phyloP scores from a whole-genome alignment of 1,139 yeast species.

The Sugiyamaella pinicola region DNA sequence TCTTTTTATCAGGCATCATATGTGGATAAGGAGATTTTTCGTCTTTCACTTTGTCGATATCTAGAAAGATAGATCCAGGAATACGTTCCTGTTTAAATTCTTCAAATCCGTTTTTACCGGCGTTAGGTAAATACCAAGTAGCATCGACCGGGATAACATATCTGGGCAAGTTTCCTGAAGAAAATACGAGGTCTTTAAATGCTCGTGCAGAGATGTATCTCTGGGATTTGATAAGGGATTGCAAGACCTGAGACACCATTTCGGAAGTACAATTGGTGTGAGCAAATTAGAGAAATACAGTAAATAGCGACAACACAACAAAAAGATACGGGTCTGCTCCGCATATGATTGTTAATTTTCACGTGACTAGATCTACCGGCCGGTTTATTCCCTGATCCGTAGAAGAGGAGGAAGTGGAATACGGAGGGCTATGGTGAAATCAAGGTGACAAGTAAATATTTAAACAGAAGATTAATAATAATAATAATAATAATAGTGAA shows the following conservation, averaged over 20 bases:
- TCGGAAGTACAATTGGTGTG: not conserved
- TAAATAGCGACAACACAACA: too few species aligned
- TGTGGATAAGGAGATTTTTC: constrained; percentile 71
- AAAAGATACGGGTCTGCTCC: too few species aligned
- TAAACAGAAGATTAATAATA: not conserved
- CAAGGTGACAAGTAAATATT: not conserved
- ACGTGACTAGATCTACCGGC: too few species aligned
- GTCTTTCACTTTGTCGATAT: constrained; percentile 71
- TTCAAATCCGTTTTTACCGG: constrained; percentile 60
- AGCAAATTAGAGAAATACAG: too few species aligned
- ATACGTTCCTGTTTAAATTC: constrained; percentile 55
- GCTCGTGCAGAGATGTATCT: constrained; percentile 21
- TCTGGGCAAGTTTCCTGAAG: constrained; percentile 34
- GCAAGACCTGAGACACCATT: constrained; percentile 11
- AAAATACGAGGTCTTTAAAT: constrained; percentile 6
- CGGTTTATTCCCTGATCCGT: too few species aligned
- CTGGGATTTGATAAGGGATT: constrained; percentile 19
- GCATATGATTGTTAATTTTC: constrained; percentile 1
- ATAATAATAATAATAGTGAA: not conserved
- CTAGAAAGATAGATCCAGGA: constrained; percentile 72
- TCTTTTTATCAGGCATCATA: constrained; percentile 70
- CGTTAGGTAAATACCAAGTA: constrained; percentile 90
- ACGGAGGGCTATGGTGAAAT: not conserved
- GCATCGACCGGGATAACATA: constrained; percentile 73
- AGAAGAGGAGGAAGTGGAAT: not conserved